Evolutionary conservation across 2,329 filamentous ascomycete species (phyloP).

Genomic region (Colletotrichum salicis): DNA sequence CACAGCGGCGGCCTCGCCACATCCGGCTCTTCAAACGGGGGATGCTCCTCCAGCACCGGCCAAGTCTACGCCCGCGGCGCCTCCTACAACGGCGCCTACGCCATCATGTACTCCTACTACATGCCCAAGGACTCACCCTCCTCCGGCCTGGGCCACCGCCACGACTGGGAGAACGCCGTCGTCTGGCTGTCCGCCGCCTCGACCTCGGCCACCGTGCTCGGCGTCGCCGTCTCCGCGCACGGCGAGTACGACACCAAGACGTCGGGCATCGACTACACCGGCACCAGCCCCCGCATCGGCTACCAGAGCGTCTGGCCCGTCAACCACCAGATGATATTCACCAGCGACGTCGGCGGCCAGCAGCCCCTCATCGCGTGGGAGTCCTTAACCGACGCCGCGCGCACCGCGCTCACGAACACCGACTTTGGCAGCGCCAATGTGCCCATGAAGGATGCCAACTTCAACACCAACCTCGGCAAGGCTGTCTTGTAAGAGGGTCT

Average conservation of each 20-base stretch:
- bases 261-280: slow-evolving; percentile 39
- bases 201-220: slow-evolving; percentile 43
- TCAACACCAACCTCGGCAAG: slow-evolving; percentile 32
- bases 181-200: slow-evolving; percentile 45
- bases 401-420: slow-evolving; percentile 46
- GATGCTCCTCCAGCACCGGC: slow-evolving; percentile 43
- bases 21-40: slow-evolving; percentile 41
- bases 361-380: slow-evolving; percentile 55
- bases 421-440: slow-evolving; percentile 54
- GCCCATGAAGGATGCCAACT: slow-evolving; percentile 45
- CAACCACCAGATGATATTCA: slow-evolving; percentile 50
- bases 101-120: slow-evolving; percentile 50
- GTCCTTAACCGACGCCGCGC: slow-evolving; percentile 45
- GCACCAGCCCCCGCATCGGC: slow-evolving; percentile 43
- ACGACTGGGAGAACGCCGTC: slow-evolving; percentile 50
- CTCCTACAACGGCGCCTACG: slow-evolving; percentile 42
- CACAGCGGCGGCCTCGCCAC: slow-evolving; percentile 43
- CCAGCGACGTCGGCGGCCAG: slow-evolving; percentile 45
- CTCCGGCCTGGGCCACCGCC: slow-evolving; percentile 47
- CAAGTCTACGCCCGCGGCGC: slow-evolving; percentile 48
- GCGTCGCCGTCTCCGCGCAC: slow-evolving; percentile 46
- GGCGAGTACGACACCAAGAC: slow-evolving; percentile 43
- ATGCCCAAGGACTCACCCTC: slow-evolving; percentile 54
- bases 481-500: slow-evolving; percentile 10
- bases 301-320: slow-evolving; percentile 45